Conservation (phyloP, 164 flowering plant species). For the Cinnamomum micranthum region DNA sequence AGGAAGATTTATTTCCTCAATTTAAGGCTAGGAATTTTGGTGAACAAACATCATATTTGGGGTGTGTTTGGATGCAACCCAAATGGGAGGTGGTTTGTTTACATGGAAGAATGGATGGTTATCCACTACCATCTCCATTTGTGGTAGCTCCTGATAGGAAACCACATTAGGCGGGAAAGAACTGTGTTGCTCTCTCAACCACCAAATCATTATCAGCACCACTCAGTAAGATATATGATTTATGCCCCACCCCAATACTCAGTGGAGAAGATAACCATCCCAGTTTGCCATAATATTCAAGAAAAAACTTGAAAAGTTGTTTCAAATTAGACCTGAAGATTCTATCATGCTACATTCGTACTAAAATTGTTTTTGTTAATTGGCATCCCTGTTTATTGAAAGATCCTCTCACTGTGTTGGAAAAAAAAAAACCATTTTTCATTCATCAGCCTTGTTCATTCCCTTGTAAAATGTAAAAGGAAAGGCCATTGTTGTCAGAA, state of each 20-base stretch:
- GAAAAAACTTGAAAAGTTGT: background rate
- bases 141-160: background rate
- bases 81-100: background rate
- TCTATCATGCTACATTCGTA: background rate
- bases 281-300: background rate
- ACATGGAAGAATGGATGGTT: background rate
- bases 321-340: background rate
- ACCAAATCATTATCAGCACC: background rate
- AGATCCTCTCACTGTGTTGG: background rate
- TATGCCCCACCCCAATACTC: background rate
- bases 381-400: background rate
- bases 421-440: background rate
- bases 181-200: background rate
- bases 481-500: too few relatives aligned
- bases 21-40: background rate
- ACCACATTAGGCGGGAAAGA: background rate
- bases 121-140: background rate
- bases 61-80: background rate
- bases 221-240: background rate
- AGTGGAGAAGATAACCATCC: background rate
- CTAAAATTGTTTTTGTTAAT: background rate
- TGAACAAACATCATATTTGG: background rate
- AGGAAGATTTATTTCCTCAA: background rate
- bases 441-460: too few relatives aligned
- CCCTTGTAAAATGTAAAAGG: background rate